These are phyloP conservation scores for Rosa chinensis DNA, from an alignment of 306 rosid genomes.

Conservation along the genomic window DNA sequence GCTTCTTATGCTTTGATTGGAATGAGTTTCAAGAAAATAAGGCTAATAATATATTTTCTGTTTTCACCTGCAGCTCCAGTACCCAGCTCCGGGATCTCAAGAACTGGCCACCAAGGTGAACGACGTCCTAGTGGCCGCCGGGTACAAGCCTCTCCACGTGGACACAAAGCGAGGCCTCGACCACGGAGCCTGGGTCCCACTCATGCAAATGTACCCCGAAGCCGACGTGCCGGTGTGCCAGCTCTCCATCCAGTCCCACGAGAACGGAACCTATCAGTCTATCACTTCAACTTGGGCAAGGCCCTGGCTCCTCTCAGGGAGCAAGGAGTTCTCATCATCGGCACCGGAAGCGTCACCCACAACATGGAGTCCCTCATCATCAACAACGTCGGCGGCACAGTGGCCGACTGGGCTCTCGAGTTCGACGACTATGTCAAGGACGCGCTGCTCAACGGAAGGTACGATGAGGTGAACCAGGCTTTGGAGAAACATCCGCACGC, in stretches of 20 bases:
- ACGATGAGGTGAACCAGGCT: conserved; percentile 69
- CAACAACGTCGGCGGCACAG: background rate
- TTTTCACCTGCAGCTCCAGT: conserved; percentile 45
- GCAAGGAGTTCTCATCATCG: conserved; percentile 71
- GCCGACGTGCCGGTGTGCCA: conserved; percentile 83
- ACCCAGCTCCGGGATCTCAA: conserved; percentile 86
- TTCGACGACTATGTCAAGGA: conserved; percentile 71
- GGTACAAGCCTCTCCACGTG: conserved; percentile 54
- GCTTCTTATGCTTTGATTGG: no score
- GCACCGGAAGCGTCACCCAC: conserved; percentile 80
- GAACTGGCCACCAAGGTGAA: conserved; percentile 66
- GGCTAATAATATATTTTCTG: background rate
- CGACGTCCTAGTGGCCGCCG: conserved; percentile 52
- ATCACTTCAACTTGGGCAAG: conserved; percentile 71
- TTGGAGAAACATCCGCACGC: conserved; percentile 71
- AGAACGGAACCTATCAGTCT: conserved; percentile 59
- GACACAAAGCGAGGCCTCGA: conserved; percentile 71
- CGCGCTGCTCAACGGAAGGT: conserved; percentile 78
- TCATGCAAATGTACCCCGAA: conserved; percentile 77
- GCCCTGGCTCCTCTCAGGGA: conserved; percentile 83
- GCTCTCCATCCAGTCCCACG: conserved; percentile 60
- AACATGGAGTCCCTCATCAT: conserved; percentile 46
- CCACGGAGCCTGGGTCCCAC: conserved; percentile 92
- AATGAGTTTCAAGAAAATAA: no score
- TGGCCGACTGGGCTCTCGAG: conserved; percentile 58